phyloP scores from a whole-genome alignment of 306 rosid genomes.

The Pyrus pyrifolia region DNA sequence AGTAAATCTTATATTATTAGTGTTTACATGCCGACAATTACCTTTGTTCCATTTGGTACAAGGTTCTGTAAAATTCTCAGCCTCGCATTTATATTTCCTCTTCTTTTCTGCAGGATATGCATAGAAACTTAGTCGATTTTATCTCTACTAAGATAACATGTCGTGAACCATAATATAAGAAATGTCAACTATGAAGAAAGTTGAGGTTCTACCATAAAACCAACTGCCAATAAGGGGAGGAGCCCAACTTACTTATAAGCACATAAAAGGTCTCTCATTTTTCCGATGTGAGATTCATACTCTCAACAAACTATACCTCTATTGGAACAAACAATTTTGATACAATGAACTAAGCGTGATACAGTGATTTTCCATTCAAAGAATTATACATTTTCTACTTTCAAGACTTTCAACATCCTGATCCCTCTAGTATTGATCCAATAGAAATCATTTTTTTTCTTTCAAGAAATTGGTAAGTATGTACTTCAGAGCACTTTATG shows the following conservation, averaged over 20 bases:
- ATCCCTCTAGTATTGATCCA: background rate
- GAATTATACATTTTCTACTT: background rate
- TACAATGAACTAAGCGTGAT: background rate
- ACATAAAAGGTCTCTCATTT: no score
- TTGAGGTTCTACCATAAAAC: no score
- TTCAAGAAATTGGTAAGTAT: background rate
- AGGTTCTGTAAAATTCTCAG: constrained; percentile 64
- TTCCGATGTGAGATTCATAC: no score
- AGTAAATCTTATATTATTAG: background rate
- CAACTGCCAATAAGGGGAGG: no score
- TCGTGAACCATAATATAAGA: background rate
- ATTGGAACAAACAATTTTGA: no score
- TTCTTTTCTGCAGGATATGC: constrained; percentile 58
- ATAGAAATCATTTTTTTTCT: no score
- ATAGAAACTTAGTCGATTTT: background rate
- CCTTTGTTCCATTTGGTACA: constrained; percentile 94
- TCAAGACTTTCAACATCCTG: background rate
- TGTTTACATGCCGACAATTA: background rate
- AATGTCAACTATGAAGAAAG: background rate
- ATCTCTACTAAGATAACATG: background rate
- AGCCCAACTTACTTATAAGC: no score
- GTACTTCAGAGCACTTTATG: background rate
- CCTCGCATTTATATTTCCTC: constrained; percentile 83
- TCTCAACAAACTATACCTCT: no score
- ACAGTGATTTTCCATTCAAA: background rate